phyloP scores from a whole-genome alignment of 1,139 yeast genomes.

The Pneumocystis sp. region DNA sequence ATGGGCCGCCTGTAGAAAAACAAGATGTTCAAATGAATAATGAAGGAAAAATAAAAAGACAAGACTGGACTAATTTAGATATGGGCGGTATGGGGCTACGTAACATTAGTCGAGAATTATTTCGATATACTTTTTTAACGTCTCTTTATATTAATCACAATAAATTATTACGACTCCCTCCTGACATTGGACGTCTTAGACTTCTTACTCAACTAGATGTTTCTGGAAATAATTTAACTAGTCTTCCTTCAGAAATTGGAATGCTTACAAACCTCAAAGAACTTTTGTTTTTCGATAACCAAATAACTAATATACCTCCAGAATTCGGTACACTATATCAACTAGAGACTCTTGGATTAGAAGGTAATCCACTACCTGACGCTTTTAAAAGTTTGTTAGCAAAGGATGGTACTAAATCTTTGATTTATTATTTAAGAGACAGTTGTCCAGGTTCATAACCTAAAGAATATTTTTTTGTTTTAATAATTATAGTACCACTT shows the following conservation, averaged over 20 bases:
- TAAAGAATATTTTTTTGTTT: background rate
- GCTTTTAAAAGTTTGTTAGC: constrained; percentile 53
- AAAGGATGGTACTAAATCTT: constrained; percentile 72
- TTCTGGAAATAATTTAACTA: constrained; percentile 57
- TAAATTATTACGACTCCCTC: constrained; percentile 53
- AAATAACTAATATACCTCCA: constrained; percentile 56
- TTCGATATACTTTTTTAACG: constrained; percentile 72
- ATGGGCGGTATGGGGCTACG: constrained; percentile 77
- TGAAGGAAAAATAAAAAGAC: constrained; percentile 8
- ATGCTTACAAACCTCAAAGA: constrained; percentile 65
- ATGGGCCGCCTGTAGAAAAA: constrained; percentile 19
- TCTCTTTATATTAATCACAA: constrained; percentile 80
- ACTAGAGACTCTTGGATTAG: constrained; percentile 74
- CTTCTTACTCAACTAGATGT: constrained; percentile 74
- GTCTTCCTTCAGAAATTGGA: constrained; percentile 72
- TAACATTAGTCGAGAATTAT: constrained; percentile 54
- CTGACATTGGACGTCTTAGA: constrained; percentile 50
- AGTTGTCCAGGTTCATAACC: constrained; percentile 36
- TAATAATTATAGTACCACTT: constrained; percentile 27
- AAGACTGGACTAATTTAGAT: constrained; percentile 78
- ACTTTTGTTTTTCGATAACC: constrained; percentile 77
- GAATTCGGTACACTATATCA: constrained; percentile 80
- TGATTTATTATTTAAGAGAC: constrained; percentile 69
- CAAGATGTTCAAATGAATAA: background rate
- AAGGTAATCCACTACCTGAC: constrained; percentile 75